Conservation (phyloP, 1,284 basidiomycete species). For the Paramarasmius palmivorus region DNA sequence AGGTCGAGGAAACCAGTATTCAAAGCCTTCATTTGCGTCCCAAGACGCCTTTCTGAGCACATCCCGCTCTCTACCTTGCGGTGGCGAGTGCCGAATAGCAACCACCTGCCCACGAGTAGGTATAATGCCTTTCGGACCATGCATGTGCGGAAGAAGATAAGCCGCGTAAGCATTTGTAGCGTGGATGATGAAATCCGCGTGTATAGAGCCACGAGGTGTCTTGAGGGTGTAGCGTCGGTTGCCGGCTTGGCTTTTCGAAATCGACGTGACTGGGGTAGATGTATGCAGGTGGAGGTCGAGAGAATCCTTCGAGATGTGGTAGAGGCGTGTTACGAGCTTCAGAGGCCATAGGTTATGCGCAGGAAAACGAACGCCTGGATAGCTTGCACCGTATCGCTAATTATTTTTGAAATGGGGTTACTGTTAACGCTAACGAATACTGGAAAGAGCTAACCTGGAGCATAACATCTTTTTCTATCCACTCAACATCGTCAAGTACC, state of each 20-base stretch:
- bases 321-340: slow-evolving; percentile 72
- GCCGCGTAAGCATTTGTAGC: slow-evolving; percentile 81
- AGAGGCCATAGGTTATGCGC: slow-evolving; percentile 77
- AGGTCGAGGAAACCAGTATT: slow-evolving; percentile 70
- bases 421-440: background rate
- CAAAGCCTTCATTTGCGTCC: slow-evolving; percentile 53
- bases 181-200: slow-evolving; percentile 67
- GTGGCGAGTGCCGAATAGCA: slow-evolving; percentile 53
- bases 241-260: slow-evolving; percentile 30
- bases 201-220: slow-evolving; percentile 61
- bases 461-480: slow-evolving; percentile 51
- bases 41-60: slow-evolving; percentile 41
- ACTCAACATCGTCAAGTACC: slow-evolving; percentile 43
- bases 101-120: slow-evolving; percentile 78
- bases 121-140: slow-evolving; percentile 55
- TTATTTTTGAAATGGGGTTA: background rate
- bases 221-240: slow-evolving; percentile 41
- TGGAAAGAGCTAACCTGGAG: slow-evolving; percentile 37
- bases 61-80: slow-evolving; percentile 19
- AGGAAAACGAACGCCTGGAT: slow-evolving; percentile 47
- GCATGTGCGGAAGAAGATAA: slow-evolving; percentile 61
- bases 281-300: slow-evolving; percentile 63
- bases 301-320: slow-evolving; percentile 37
- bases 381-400: slow-evolving; percentile 52
- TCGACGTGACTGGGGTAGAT: slow-evolving; percentile 60